Evolutionary conservation across 225 moss, liverwort and hornwort species (phyloP), one percentile per base, ranked within the genome.

Genomic region (Bryoerythrophyllum caledonicum): DNA sequence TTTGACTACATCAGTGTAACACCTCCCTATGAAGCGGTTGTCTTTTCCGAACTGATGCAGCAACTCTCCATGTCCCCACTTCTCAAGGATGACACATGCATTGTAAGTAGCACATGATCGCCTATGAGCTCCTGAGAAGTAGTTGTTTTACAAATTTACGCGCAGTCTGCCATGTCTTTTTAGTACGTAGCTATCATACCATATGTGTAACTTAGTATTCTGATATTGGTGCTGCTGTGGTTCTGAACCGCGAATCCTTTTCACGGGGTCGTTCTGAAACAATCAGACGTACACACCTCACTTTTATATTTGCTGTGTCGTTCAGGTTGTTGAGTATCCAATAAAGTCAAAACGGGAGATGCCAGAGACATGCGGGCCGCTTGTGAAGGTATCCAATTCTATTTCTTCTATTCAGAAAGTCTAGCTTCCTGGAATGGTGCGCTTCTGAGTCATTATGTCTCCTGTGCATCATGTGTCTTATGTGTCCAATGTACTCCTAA

Each of bases 1-100:
- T 97, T 97, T 55, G 91, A 97, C 78, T 97, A 86, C 72, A 82
- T 97, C 35, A 97, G 96, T 73, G 94, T 97, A 16, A 97, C 96
- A 72, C 96, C 96, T 76, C 96, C 96, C 8, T 97, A 97, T 79
- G 96, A 97, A 85, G 92, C 94, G 65, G 96, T 97, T 48, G 84
- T 83, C 8, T 94, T 89, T 65, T 57, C 85, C 40, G 74, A 82
- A 19, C 82, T 97, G 70, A 94, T 97, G 94, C 78, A 79, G 34
- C 90, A 89, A 75, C 82, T 97, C 49, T 90, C 92, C 3, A 65
- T 40, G 43, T 97, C 96, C 54, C 90, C 91, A 30, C 82, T 94
- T 54, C 52, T 97, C 55, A 82, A 85, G 61, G 83, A 92, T 34
- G 86, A 81, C 20, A 90, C 91, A 15, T 92, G 91, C 27, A 86